phyloP scores from a whole-genome alignment of 768 basidiomycete genomes.

The Leccinum aurantiacum region DNA sequence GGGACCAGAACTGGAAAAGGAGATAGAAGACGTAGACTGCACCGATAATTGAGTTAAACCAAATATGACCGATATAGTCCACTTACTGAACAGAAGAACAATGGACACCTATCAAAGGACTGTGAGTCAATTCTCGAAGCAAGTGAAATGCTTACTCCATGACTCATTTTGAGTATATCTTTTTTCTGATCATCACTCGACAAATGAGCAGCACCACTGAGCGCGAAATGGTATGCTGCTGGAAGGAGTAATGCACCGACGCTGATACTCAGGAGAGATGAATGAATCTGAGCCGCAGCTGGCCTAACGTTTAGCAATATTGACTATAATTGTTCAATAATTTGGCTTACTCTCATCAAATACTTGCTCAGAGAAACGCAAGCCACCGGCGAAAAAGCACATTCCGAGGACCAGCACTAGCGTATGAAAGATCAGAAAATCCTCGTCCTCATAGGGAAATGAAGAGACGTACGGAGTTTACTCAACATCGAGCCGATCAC shows the following conservation, averaged over 20 bases:
- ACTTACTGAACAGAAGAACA: conserved; percentile 52
- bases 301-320: conserved; percentile 8
- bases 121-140: conserved; percentile 1
- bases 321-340: neutral
- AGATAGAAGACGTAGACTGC: conserved; percentile 52
- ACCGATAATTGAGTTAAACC: conserved; percentile 1
- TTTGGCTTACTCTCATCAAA: conserved; percentile 63
- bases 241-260: conserved; percentile 79
- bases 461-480: conserved; percentile 55
- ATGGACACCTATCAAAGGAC: conserved; percentile 42
- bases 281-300: conserved; percentile 69
- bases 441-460: neutral
- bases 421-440: conserved; percentile 9
- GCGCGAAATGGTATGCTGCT: conserved; percentile 72
- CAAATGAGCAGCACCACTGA: conserved; percentile 23
- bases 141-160: conserved; percentile 40
- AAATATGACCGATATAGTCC: neutral
- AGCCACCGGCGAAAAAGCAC: conserved; percentile 87
- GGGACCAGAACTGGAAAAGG: conserved; percentile 58
- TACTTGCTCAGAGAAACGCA: conserved; percentile 76
- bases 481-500: conserved; percentile 84
- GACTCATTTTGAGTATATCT: conserved; percentile 51
- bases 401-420: conserved; percentile 81
- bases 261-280: conserved; percentile 73
- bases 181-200: conserved; percentile 34